phyloP scores from a whole-genome alignment of 2,329 filamentous ascomycete genomes.

The Fusarium tricinctum region DNA sequence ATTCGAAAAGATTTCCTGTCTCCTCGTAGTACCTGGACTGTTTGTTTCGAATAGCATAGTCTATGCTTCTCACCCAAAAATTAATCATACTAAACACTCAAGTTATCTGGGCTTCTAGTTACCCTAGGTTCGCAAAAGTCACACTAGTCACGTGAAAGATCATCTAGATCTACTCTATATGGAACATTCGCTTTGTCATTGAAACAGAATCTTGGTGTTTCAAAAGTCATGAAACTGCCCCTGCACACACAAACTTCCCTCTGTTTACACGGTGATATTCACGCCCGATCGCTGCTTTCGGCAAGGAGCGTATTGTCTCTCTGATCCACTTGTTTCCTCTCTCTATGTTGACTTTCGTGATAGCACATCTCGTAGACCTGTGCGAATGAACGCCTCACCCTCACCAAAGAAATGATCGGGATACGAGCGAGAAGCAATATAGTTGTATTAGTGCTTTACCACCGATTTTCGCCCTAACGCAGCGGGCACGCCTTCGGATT shows the following conservation, averaged over 20 bases:
- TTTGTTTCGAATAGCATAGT: too few relatives aligned
- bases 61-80: too few relatives aligned
- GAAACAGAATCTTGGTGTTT: neutral
- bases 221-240: neutral
- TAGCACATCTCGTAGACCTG: conserved; percentile 70
- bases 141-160: neutral
- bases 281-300: neutral
- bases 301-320: neutral
- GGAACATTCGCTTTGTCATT: neutral
- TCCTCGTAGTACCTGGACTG: too few relatives aligned
- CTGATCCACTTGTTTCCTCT: neutral
- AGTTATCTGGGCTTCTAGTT: neutral
- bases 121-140: neutral
- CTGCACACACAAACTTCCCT: neutral
- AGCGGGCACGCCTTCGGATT: neutral
- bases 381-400: conserved; percentile 71
- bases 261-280: neutral
- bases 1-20: too few relatives aligned
- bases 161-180: neutral
- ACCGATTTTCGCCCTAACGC: neutral
- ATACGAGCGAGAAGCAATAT: neutral
- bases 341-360: neutral
- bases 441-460: neutral
- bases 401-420: neutral
- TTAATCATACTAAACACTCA: too few relatives aligned